phyloP scores from a whole-genome alignment of 208 protist species.

The Acanthamoeba lenticulata region DNA sequence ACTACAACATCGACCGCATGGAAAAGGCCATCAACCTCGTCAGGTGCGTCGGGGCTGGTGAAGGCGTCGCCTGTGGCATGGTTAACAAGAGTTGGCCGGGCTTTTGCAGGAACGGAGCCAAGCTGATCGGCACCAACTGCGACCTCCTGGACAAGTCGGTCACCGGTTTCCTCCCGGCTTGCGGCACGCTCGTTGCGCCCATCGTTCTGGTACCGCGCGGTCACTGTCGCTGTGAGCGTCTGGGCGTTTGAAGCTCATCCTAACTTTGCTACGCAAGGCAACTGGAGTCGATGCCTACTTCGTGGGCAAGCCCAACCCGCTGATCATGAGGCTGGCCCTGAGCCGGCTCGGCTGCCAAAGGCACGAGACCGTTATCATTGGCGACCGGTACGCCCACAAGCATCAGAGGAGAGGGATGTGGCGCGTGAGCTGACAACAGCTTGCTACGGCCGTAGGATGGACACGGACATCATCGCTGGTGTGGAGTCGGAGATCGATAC shows the following conservation, averaged over 20 bases:
- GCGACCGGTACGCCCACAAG: not conserved
- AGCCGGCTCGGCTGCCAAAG: conserved; percentile 1
- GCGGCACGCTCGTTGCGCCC: conserved; percentile 64
- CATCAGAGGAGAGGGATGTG: not conserved
- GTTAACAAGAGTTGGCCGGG: not conserved
- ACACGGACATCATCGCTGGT: conserved; percentile 73
- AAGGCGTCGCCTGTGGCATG: not conserved
- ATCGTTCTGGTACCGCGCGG: conserved; percentile 23
- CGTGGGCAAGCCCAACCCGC: conserved; percentile 69
- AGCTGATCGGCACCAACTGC: conserved; percentile 69
- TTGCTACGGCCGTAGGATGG: conserved; percentile 44
- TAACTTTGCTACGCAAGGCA: not conserved
- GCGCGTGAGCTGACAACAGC: not conserved
- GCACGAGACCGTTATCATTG: conserved; percentile 66
- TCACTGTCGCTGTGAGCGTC: not conserved
- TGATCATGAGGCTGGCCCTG: conserved; percentile 71
- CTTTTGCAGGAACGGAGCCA: conserved; percentile 22
- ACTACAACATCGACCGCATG: conserved; percentile 55
- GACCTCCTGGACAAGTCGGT: conserved; percentile 6
- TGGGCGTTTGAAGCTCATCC: not conserved
- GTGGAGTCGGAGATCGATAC: conserved; percentile 71
- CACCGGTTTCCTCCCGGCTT: not conserved
- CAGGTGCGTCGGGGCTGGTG: not conserved
- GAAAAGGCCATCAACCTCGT: conserved; percentile 62
- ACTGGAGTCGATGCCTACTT: conserved; percentile 70